Base-by-base conservation (phyloP, 768 basidiomycete species). In the Boletus reticulatus region DNA sequence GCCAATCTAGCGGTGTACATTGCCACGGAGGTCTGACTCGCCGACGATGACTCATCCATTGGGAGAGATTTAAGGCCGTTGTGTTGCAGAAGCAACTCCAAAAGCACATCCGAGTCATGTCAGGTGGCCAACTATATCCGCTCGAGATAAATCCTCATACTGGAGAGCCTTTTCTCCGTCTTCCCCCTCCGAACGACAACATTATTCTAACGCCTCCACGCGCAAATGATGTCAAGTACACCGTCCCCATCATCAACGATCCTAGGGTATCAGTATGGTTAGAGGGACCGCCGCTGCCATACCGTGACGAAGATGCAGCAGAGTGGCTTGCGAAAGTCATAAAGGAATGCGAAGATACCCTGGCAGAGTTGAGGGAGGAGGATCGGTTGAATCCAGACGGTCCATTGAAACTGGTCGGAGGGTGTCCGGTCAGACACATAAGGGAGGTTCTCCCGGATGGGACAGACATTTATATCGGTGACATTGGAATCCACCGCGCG, bases 151-250 rank as follows among this genome's bases (percentile, higher is more conserved):
- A 81, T 51, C 51, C 72, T 4, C 50, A 51, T 24, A 81, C 78
- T 2, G 76, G 76, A 43, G 83, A 85, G 59, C 79, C 78, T 2
- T 87, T 81, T 67, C 74, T 87, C 16, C 80, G 78, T 12, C 75
- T 88, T 20, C 72, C 76, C 5, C 59, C 68, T 36, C 83, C 83
- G 38, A 73, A 76, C 52, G 75, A 81, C 45, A 73, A 74, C 55
- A 80, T 87, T 58, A 79, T 87, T 52, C 57, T 87, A 37, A 87
- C 85, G 8, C 80, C 85, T 17, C 81, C 82, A 17, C 81, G 85
- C 39, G 49, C 62, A 24, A 68, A 65, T 37, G 83, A 85, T 60
- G 75, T 69, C 13, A 67, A 74, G 27, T 49, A 62, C 10, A 54
- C 75, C n/a, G 57, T 74, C 8, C 59, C 72, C 1, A 62, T 74